Conservation (phyloP, 1,139 yeast species). For the Pneumocystis jirovecii region DNA sequence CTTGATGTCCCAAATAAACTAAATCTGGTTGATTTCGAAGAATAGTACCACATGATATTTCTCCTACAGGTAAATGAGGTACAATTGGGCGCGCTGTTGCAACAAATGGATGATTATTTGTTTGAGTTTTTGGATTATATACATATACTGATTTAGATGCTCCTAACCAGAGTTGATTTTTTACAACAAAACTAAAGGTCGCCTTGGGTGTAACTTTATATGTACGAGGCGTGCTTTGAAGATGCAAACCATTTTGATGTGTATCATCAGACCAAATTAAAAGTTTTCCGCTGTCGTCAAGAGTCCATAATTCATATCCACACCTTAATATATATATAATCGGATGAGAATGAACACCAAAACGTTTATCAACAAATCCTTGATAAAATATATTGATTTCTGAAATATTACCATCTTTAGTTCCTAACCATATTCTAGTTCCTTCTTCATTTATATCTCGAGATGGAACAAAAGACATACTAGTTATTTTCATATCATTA, state of each 20-base stretch:
- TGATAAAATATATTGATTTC: constrained; percentile 19
- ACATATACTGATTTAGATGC: constrained; percentile 23
- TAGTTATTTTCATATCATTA: constrained; percentile 20
- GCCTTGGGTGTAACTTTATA: constrained; percentile 23
- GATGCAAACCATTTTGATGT: constrained; percentile 10
- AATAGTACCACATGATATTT: constrained; percentile 23
- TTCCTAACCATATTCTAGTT: constrained; percentile 25
- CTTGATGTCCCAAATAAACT: constrained; percentile 30
- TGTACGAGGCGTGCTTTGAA: constrained; percentile 21
- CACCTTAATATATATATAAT: constrained; percentile 20
- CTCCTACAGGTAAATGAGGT: constrained; percentile 19
- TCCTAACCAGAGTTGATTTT: constrained; percentile 26
- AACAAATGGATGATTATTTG: constrained; percentile 16
- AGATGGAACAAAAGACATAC: constrained; percentile 18
- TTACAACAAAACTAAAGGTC: constrained; percentile 21
- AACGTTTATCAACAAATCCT: constrained; percentile 17
- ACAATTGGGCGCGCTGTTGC: constrained; percentile 21
- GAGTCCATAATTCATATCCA: constrained; percentile 23
- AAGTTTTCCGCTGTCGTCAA: constrained; percentile 29
- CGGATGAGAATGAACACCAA: constrained; percentile 22
- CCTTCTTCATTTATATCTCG: constrained; percentile 16
- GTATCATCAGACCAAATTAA: constrained; percentile 23
- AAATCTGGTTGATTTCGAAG: constrained; percentile 19
- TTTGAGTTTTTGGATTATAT: constrained; percentile 21
- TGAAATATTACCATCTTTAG: constrained; percentile 26